Evolutionary conservation across 208 protist genomes (phyloP).

Genomic region (Acanthamoeba healyi): DNA sequence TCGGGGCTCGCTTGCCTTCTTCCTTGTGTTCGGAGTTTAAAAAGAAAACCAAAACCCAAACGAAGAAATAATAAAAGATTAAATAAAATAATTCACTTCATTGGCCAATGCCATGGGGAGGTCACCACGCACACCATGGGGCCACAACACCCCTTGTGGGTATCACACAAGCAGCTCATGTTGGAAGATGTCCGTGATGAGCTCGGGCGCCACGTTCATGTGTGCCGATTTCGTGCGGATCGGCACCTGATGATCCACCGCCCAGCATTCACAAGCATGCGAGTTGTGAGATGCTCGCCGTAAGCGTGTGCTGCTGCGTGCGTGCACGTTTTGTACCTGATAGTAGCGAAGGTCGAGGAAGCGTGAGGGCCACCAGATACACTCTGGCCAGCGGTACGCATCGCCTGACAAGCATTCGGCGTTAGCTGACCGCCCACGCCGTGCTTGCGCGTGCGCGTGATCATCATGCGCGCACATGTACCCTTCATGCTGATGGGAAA

Average conservation of each 20-base stretch:
- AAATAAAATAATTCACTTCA: too few relatives aligned
- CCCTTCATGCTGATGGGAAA: slow-evolving; percentile 8
- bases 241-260: background rate
- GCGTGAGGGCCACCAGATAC: slow-evolving; percentile 42
- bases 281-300: background rate
- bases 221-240: background rate
- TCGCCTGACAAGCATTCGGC: background rate
- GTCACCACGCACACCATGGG: too few relatives aligned
- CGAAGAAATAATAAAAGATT: too few relatives aligned
- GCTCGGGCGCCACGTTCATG: background rate
- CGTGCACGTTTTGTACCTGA: too few relatives aligned
- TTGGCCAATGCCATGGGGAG: too few relatives aligned
- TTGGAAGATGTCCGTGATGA: background rate
- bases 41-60: too few relatives aligned
- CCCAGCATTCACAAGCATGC: background rate
- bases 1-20: too few relatives aligned
- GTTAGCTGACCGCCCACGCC: too few relatives aligned
- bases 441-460: background rate
- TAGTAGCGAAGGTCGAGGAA: slow-evolving; percentile 35
- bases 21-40: too few relatives aligned
- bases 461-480: background rate
- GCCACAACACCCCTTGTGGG: too few relatives aligned
- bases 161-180: background rate
- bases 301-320: too few relatives aligned
- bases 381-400: slow-evolving; percentile 22